Evolutionary conservation across 257 asterid genomes (phyloP).

Genomic region (Nicotiana paniculata): DNA sequence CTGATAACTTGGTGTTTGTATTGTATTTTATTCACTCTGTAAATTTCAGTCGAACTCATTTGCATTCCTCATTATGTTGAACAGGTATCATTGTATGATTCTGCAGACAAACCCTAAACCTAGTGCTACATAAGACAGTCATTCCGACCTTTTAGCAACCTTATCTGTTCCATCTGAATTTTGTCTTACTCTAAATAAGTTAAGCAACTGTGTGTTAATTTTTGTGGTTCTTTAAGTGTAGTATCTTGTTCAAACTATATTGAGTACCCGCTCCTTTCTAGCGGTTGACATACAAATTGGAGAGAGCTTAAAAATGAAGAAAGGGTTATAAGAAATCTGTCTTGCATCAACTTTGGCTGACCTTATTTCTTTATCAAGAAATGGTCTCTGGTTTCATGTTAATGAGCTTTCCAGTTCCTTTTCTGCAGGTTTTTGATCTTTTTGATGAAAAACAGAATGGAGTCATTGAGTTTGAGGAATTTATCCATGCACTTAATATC

Average conservation of each 20-base stretch:
- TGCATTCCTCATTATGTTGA: neutral
- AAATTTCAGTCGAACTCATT: neutral
- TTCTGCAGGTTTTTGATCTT: conserved; percentile 24
- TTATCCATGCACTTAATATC: conserved; percentile 21
- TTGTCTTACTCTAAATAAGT: neutral
- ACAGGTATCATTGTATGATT: neutral
- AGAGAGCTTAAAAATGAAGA: neutral
- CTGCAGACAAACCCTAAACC: neutral
- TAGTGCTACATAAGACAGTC: neutral
- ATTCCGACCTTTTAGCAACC: neutral
- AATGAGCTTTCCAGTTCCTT: neutral
- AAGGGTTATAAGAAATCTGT: neutral
- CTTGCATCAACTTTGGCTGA: neutral
- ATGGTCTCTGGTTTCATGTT: neutral
- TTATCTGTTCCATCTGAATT: neutral
- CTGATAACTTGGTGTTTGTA: no score
- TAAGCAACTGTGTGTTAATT: neutral
- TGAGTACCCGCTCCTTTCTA: neutral
- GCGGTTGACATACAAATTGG: neutral
- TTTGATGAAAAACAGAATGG: conserved; percentile 27
- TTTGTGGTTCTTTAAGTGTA: neutral
- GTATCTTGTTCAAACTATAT: neutral
- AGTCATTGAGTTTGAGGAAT: conserved; percentile 25
- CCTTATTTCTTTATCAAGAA: neutral
- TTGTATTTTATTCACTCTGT: neutral